A percentile compares a stretch with the other conserved stretches of the same genome.
Conservation (phyloP, 1,284 basidiomycete species). For the Coriolopsis trogii region DNA sequence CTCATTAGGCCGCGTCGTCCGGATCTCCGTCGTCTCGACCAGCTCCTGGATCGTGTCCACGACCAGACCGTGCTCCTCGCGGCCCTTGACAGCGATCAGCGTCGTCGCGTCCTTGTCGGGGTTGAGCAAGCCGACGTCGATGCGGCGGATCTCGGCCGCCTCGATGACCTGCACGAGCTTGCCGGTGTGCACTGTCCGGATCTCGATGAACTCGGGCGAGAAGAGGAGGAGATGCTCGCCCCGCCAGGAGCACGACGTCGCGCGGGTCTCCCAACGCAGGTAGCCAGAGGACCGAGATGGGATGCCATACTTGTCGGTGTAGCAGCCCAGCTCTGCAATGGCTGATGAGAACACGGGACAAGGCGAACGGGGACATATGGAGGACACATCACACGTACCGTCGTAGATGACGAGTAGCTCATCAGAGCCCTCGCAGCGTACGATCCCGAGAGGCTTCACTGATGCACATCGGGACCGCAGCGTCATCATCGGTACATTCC, state of each 20-base stretch:
- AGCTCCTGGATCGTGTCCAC: slow-evolving; percentile 68
- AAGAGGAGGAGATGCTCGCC: slow-evolving; percentile 69
- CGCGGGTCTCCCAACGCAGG: slow-evolving; percentile 76
- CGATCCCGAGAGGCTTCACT: slow-evolving; percentile 67
- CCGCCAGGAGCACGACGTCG: slow-evolving; percentile 58
- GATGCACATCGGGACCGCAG: slow-evolving; percentile 64
- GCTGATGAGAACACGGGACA: no score
- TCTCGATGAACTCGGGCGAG: slow-evolving; percentile 72
- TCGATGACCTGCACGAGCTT: slow-evolving; percentile 76
- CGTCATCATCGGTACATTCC: slow-evolving; percentile 43
- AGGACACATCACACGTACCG: slow-evolving; percentile 44
- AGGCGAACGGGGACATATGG: background rate
- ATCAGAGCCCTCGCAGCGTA: slow-evolving; percentile 53
- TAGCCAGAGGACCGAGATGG: slow-evolving; percentile 63
- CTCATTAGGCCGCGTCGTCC: slow-evolving; percentile 33
- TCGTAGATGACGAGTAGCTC: slow-evolving; percentile 75
- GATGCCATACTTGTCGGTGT: slow-evolving; percentile 67
- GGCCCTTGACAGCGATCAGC: slow-evolving; percentile 61
- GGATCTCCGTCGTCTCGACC: slow-evolving; percentile 64
- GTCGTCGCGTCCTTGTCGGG: slow-evolving; percentile 53
- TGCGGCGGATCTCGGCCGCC: slow-evolving; percentile 63
- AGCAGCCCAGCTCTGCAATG: slow-evolving; percentile 61
- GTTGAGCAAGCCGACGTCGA: slow-evolving; percentile 49
- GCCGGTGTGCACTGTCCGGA: slow-evolving; percentile 63
- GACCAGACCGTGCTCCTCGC: slow-evolving; percentile 54